These are phyloP conservation scores for Arthrobotrys sphaeroides DNA, from an alignment of 2,329 filamentous ascomycete genomes.

Conservation along the genomic window DNA sequence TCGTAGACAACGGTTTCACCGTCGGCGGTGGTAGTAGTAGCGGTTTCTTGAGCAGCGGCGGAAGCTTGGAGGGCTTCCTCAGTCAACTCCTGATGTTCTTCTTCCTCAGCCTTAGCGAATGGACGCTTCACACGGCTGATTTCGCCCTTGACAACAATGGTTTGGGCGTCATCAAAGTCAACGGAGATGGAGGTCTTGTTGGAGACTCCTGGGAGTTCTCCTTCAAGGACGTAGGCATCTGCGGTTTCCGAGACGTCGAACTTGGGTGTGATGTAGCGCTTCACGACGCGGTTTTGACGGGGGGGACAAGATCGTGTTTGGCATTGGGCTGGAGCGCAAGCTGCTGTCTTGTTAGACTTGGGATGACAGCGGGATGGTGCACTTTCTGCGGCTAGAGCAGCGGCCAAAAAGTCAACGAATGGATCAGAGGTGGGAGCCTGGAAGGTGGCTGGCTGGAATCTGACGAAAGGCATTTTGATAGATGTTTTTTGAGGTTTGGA, in stretches of 20 bases:
- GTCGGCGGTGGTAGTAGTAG: slow-evolving; percentile 17
- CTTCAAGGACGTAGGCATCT: slow-evolving; percentile 77
- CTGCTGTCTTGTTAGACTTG: slow-evolving; percentile 2
- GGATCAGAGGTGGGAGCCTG: slow-evolving; percentile 26
- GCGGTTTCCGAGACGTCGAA: slow-evolving; percentile 80
- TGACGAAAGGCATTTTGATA: slow-evolving; percentile 50
- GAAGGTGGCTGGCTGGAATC: slow-evolving; percentile 40
- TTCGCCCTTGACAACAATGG: slow-evolving; percentile 74
- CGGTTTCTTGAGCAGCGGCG: slow-evolving; percentile 14
- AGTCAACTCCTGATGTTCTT: slow-evolving; percentile 61
- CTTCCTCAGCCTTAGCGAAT: slow-evolving; percentile 62
- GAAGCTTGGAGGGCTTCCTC: slow-evolving; percentile 40
- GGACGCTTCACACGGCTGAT: slow-evolving; percentile 73
- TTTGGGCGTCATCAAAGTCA: slow-evolving; percentile 81
- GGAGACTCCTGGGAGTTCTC: slow-evolving; percentile 79
- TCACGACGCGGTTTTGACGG: slow-evolving; percentile 32
- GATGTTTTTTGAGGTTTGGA: slow-evolving; percentile 22
- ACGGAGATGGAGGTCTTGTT: slow-evolving; percentile 76
- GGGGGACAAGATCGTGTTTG: slow-evolving; percentile 36
- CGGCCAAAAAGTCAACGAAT: slow-evolving; percentile 41
- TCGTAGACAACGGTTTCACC: slow-evolving; percentile 40
- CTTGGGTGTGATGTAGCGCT: slow-evolving; percentile 59
- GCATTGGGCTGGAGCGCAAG: slow-evolving; percentile 38
- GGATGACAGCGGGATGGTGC: slow-evolving; percentile 1
- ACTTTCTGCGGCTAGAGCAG: slow-evolving; percentile 30